Conservation (phyloP, 176 grass and related monocot species). For the Eragrostis curvula region DNA sequence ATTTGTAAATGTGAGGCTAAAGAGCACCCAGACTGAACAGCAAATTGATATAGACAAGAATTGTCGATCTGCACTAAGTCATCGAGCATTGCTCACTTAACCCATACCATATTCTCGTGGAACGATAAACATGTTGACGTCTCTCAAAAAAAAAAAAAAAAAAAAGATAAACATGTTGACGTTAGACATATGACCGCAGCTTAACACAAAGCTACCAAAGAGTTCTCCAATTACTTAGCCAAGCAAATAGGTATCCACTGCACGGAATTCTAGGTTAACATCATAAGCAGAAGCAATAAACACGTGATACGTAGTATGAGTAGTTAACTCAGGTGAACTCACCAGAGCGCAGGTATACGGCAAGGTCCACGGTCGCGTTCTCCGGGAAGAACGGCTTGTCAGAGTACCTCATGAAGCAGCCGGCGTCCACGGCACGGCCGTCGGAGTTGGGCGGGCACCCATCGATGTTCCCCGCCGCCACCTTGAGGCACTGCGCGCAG, state of each 20-base stretch:
- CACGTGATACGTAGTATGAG: neutral
- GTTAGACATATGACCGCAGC: neutral
- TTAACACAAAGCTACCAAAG: neutral
- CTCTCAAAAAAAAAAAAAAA: too few relatives aligned
- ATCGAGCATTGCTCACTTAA: slow-evolving; percentile 6
- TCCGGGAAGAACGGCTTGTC: slow-evolving; percentile 60
- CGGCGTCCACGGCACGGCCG: slow-evolving; percentile 67
- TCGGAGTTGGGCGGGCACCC: slow-evolving; percentile 63
- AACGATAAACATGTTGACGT: neutral
- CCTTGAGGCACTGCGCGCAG: slow-evolving; percentile 57
- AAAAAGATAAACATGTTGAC: neutral
- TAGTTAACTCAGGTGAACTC: neutral
- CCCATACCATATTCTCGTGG: neutral
- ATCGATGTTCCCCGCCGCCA: slow-evolving; percentile 62
- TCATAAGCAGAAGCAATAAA: slow-evolving; percentile 10
- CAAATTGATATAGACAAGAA: slow-evolving; percentile 1
- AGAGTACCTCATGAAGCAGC: slow-evolving; percentile 94
- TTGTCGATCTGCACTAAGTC: neutral
- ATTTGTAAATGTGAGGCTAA: slow-evolving; percentile 1
- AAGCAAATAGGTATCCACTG: neutral
- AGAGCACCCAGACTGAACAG: neutral
- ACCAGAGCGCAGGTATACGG: slow-evolving; percentile 70
- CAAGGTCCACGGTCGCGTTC: slow-evolving; percentile 70
- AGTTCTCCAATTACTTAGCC: neutral
- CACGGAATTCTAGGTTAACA: slow-evolving; percentile 15